Base-by-base conservation (phyloP, 805 yeast species). In the Hermanozyma aechmeae region DNA sequence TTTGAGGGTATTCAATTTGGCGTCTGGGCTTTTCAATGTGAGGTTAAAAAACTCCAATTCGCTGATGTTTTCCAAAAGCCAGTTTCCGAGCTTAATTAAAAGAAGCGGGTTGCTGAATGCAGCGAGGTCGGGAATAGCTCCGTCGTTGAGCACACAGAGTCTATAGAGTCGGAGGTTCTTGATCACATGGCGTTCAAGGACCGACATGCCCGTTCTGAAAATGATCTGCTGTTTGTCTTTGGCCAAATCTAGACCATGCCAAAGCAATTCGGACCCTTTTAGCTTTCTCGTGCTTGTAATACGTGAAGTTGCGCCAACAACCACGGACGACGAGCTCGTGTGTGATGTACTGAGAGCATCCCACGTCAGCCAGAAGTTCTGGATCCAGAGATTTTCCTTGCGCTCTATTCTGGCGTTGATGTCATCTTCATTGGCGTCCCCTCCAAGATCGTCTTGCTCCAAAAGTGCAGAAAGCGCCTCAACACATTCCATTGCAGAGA, bases 401-500 rank as follows among this genome's bases (percentile, higher is more conserved):
- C 51, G 53, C 8, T 51, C 53, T 24, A 68, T 63, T 31, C 42
- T 38, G 31, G 39, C 40, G 39, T 37, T 42, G 36, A 46, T 48
- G 27, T 39, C 39, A 19, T 45, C 57, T 13, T 46, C 50, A 28
- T 13, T 37, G 5, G 41, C 48, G 19, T 46, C 46, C 14, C 41
- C 48, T 25, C 51, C 46, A 11, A 43, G 44, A 3, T 35, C 37
- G 33, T 78, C 82, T 30, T 66, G 71, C 46, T 92, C 96, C 15
- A 92, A 57, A 30, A 89, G 52, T 2, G 97, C 96, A 3, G 86
- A 72, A 6, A 92, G 58, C 0, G 95, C 73, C 47, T 92, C 96
- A 3, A 83, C 95, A 47, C 80, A 85, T 51, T 92, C 99, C 53
- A 85, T 82, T 0, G 97, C 97, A 22, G 93, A 76, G 11, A 89